These are phyloP conservation scores for Colletotrichum eleusines DNA, from an alignment of 2,329 filamentous ascomycete genomes.

Conservation along the genomic window DNA sequence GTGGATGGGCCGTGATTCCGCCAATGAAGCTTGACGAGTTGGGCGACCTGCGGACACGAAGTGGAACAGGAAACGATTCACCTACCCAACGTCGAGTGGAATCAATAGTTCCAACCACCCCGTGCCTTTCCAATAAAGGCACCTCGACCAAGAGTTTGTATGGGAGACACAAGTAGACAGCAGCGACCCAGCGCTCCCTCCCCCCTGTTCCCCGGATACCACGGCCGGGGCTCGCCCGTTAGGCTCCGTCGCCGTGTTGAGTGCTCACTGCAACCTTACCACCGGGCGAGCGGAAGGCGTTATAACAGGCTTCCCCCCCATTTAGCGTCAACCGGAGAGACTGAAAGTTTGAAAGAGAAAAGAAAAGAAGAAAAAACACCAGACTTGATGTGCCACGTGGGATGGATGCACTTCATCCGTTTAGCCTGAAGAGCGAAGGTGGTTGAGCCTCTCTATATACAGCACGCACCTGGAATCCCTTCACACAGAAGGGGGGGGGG, in stretches of 20 bases:
- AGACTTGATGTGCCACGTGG: conserved; percentile 13
- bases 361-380: not conserved
- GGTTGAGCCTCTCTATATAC: conserved; percentile 32
- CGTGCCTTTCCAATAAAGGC: not conserved
- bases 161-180: not conserved
- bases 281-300: conserved; percentile 28
- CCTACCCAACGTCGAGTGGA: not conserved
- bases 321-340: not conserved
- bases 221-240: conserved; percentile 2
- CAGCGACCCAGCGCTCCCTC: not conserved
- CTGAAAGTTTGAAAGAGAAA: not conserved
- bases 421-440: conserved; percentile 27
- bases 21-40: conserved; percentile 12
- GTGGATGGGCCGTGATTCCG: conserved; percentile 20
- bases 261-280: conserved; percentile 11
- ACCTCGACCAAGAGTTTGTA: not conserved
- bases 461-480: not conserved
- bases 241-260: conserved; percentile 15
- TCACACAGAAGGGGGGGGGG: not conserved
- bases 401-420: conserved; percentile 9
- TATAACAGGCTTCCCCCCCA: not conserved
- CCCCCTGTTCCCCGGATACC: not conserved
- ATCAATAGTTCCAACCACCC: not conserved
- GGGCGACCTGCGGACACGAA: not conserved
- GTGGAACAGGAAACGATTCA: too few species aligned